A percentile compares a stretch with the other conserved stretches of the same genome.
Evolutionary conservation across 352 stramenopile genomes (phyloP).

Genomic region (Hyaloperonospora brassicae): DNA sequence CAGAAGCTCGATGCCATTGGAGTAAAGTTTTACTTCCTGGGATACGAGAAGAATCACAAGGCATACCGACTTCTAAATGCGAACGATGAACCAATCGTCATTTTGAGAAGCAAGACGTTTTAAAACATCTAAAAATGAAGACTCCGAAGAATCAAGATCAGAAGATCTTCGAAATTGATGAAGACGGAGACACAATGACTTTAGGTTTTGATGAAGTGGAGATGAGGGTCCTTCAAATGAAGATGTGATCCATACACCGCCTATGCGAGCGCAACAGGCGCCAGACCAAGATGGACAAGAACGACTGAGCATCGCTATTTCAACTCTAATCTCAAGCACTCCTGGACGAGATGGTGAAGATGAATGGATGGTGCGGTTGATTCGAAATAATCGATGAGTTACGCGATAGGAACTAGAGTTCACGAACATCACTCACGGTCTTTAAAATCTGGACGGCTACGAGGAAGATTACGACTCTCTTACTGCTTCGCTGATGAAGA

Average conservation of each 20-base stretch:
- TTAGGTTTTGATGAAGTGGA: neutral
- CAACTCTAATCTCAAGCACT: neutral
- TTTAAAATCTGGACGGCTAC: neutral
- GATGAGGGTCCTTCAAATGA: neutral
- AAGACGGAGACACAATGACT: neutral
- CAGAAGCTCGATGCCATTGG: neutral
- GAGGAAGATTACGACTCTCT: neutral
- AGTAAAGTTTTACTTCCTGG: neutral
- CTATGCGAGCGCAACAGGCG: neutral
- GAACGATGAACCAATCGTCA: neutral
- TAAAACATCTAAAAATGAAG: neutral
- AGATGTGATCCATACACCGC: neutral
- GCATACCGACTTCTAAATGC: neutral
- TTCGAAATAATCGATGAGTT: neutral
- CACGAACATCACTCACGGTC: neutral
- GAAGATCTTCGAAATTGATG: neutral
- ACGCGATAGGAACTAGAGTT: neutral
- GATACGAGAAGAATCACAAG: neutral
- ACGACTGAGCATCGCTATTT: neutral
- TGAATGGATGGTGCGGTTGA: neutral
- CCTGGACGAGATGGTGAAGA: neutral
- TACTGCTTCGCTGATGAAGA: neutral
- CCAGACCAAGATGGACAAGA: neutral
- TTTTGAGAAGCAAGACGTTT: neutral
- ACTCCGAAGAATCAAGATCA: neutral